These are phyloP conservation scores for Tieghemiomyces parasiticus DNA, from an alignment of 192 early-diverging fungal genomes.

Conservation along the genomic window DNA sequence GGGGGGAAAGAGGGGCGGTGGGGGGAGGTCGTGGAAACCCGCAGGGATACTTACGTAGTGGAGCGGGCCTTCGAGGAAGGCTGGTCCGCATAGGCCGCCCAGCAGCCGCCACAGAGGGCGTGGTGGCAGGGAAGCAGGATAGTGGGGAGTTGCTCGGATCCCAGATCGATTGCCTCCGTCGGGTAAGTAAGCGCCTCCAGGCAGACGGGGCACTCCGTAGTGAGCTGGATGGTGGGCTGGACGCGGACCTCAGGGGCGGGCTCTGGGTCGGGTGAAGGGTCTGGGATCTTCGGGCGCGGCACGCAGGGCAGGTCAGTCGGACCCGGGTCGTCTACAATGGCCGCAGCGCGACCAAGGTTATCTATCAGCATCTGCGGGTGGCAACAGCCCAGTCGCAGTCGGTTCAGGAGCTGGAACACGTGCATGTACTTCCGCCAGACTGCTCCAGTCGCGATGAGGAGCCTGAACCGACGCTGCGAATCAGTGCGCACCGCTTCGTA, in stretches of 20 bases:
- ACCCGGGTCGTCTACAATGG: background rate
- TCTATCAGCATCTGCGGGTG: conserved; percentile 39
- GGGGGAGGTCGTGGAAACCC: too few relatives aligned
- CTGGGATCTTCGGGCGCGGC: too few relatives aligned
- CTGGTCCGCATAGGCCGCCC: too few relatives aligned
- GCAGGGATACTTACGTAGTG: too few relatives aligned
- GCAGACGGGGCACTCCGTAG: conserved; percentile 36
- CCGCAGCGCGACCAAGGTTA: conserved; percentile 10
- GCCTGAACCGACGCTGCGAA: conserved; percentile 43
- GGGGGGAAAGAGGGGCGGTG: too few relatives aligned
- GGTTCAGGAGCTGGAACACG: conserved; percentile 44
- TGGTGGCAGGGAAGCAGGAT: conserved; percentile 38
- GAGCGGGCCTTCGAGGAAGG: too few relatives aligned
- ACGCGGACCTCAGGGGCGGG: too few relatives aligned
- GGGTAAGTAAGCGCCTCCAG: conserved; percentile 20
- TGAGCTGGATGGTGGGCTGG: background rate
- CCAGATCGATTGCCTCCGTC: too few relatives aligned
- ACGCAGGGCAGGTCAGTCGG: too few relatives aligned
- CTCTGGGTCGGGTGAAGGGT: background rate
- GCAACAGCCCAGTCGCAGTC: conserved; percentile 53
- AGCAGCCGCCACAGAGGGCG: conserved; percentile 32
- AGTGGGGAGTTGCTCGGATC: too few relatives aligned
- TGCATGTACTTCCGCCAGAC: conserved; percentile 49
- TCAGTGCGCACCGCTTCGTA: conserved; percentile 52
- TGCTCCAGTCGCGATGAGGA: conserved; percentile 40